A percentile compares a stretch with the other conserved stretches of the same genome.
Conservation (phyloP, 164 flowering plant genomes). For the Aristolochia fimbriata region DNA sequence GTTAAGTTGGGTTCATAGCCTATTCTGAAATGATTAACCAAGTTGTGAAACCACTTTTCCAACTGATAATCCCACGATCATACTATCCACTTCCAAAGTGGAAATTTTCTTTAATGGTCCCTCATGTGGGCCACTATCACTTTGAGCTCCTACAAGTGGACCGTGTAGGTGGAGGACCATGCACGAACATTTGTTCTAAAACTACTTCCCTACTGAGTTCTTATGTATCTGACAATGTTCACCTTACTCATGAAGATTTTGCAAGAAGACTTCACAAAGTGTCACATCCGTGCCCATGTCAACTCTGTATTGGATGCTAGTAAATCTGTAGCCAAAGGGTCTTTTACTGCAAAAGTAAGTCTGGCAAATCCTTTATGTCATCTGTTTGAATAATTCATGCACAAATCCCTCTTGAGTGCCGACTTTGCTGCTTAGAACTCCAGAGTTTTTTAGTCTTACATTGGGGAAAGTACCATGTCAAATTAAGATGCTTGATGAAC, state of each 20-base stretch:
- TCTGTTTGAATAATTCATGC: not conserved
- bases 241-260: constrained; percentile 43
- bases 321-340: constrained; percentile 10
- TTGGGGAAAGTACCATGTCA: not conserved
- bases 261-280: constrained; percentile 81
- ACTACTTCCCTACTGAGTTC: not conserved
- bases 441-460: not conserved
- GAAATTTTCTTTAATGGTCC: no score
- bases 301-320: constrained; percentile 27
- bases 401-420: not conserved
- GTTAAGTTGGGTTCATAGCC: no score
- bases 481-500: not conserved
- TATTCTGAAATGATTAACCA: no score
- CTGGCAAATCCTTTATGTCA: not conserved
- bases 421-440: not conserved
- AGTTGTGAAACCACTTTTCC: no score
- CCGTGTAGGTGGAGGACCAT: no score
- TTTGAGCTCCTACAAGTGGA: no score
- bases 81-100: no score
- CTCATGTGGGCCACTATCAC: no score
- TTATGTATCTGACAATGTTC: not conserved
- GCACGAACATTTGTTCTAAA: no score
- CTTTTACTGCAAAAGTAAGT: constrained; percentile 54
- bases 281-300: constrained; percentile 61
- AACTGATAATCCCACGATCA: no score